Base-by-base conservation (phyloP, 192 early-diverging fungal species). In the Linnemannia exigua region DNA sequence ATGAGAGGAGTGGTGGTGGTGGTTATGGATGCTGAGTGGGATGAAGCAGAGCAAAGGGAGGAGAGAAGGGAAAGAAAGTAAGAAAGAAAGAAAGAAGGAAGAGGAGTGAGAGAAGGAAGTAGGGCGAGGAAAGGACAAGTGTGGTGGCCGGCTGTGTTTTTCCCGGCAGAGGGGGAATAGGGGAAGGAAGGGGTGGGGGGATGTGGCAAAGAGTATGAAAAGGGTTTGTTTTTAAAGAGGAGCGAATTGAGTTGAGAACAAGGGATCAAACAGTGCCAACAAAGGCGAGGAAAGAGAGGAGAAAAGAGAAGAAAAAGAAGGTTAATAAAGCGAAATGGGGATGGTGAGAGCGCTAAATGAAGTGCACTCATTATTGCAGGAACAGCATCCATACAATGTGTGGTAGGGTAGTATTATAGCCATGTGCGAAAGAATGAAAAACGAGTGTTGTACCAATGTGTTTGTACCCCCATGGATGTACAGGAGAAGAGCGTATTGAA, bases 21-120 rank as follows among this genome's bases (percentile, higher is more conserved):
- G 52, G 73, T 38, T 58, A n/a, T 74, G 25, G 37, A 66, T 72
- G 46, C 15, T 61, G 51, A 46, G 22, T 58, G 61, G 15, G 66
- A 37, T 52, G 11, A 66, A 69, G 20, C 2, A 38, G 25, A 38
- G 41, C 52, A 63, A 22, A 8, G 68, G 67, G 75, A 76, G 75
- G 22, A 63, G 35, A 33, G 52, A 25, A 79, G 72, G 54, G 46
- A 44, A 9, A 44, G 2, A 67, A 7, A 76, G 63, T 22, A 36
- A 52, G 28, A n/a, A 58, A n/a, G 28, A n/a, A 77, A 28, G 17
- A 8, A 19, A 25, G 38, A 36, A 19, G 20, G 14, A 28, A 47
- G 52, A 70, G 41, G 47, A 58, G 33, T 70, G 28, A 28, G 17
- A 54, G 15, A 20, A 11, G 0, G 33, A 25, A 12, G 28, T 0